Conservation (phyloP, 2,329 filamentous ascomycete genomes). For the Penicillium psychrosexuale region DNA sequence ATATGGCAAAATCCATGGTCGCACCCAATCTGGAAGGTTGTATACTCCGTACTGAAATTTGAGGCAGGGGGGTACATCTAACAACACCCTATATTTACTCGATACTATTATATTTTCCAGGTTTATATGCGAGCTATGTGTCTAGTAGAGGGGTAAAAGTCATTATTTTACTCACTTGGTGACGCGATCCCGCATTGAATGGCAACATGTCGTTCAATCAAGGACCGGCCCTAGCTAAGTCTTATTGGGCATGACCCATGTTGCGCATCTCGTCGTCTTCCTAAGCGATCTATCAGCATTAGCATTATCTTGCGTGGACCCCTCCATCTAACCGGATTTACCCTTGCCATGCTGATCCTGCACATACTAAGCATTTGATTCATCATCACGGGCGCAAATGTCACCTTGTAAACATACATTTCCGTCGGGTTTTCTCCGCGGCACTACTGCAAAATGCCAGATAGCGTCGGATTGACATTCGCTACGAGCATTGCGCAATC, state of each 20-base stretch:
- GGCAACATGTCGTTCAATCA: not conserved
- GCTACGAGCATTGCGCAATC: slow-evolving; percentile 1
- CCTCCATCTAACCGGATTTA: not conserved
- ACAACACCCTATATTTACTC: no score
- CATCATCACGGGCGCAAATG: not conserved
- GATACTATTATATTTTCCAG: not conserved
- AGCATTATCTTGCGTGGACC: not conserved
- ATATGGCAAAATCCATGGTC: no score
- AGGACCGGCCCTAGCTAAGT: not conserved
- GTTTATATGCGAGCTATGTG: not conserved
- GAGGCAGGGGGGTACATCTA: no score
- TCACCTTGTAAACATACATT: not conserved
- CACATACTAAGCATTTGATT: not conserved
- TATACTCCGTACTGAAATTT: no score
- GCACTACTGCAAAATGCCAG: not conserved
- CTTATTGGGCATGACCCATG: no score
- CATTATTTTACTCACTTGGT: not conserved
- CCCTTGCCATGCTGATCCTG: not conserved
- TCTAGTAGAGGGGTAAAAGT: not conserved
- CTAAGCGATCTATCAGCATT: no score
- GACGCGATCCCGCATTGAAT: not conserved
- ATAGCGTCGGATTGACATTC: not conserved
- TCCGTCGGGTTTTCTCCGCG: not conserved
- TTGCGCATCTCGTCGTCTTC: not conserved
- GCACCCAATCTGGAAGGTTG: no score